These are phyloP conservation scores for Penicillium ochrochloron DNA, from an alignment of 495 filamentous ascomycete genomes.

Conservation along the genomic window DNA sequence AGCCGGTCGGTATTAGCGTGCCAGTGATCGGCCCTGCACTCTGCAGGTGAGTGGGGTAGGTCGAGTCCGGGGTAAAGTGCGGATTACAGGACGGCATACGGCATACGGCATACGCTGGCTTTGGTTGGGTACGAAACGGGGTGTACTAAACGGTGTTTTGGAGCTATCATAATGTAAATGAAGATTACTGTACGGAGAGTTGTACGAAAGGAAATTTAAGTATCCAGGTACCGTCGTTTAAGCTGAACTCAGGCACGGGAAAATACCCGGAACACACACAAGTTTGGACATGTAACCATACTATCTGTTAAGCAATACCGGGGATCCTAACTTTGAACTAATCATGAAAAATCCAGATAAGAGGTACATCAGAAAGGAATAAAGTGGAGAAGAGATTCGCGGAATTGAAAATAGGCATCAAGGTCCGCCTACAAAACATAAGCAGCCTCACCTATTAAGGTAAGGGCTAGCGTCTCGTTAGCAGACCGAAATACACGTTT, in stretches of 20 bases:
- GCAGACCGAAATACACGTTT: constrained; percentile 1
- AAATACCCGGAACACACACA: neutral
- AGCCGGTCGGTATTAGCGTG: constrained; percentile 10
- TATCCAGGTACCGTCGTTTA: neutral
- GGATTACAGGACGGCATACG: neutral
- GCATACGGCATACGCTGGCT: neutral
- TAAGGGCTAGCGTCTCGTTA: neutral
- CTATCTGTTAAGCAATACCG: neutral
- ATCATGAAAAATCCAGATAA: constrained; percentile 3
- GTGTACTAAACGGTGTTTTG: constrained; percentile 4
- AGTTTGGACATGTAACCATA: neutral
- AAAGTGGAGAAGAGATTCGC: constrained; percentile 9
- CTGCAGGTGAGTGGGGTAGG: constrained; percentile 13
- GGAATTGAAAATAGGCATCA: neutral
- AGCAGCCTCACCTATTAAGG: neutral
- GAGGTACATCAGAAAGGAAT: constrained; percentile 12
- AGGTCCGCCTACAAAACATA: neutral
- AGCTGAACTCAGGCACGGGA: neutral
- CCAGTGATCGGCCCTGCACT: constrained; percentile 7
- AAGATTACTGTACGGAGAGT: neutral
- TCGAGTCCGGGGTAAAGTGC: constrained; percentile 13
- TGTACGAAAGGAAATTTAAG: neutral
- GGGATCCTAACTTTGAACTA: constrained; percentile 3
- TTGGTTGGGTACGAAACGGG: constrained; percentile 7
- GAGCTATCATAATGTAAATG: neutral